phyloP scores from a whole-genome alignment of 768 basidiomycete genomes.

The Austroboletus eburneus region DNA sequence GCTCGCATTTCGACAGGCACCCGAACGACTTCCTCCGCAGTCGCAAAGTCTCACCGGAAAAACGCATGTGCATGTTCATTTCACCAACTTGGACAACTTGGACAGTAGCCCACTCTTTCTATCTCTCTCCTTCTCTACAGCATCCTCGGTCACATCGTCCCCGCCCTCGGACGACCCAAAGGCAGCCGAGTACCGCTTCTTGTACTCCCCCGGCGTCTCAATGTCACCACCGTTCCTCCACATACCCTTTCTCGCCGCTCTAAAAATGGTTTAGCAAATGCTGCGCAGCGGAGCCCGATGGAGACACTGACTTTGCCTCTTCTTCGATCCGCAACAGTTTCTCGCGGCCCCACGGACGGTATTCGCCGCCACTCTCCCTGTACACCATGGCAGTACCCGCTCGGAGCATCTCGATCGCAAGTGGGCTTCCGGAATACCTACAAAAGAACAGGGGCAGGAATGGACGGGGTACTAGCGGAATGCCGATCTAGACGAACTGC shows the following conservation, averaged over 20 bases:
- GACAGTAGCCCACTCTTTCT: slow-evolving; percentile 1
- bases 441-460: slow-evolving; percentile 49
- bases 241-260: slow-evolving; percentile 64
- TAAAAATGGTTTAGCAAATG: slow-evolving; percentile 23
- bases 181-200: slow-evolving; percentile 52
- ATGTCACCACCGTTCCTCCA: slow-evolving; percentile 54
- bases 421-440: slow-evolving; percentile 37
- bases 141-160: too few species aligned
- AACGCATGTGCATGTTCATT: too few species aligned
- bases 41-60: too few species aligned
- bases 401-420: slow-evolving; percentile 72
- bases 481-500: slow-evolving; percentile 58
- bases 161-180: not conserved
- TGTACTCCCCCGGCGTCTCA: slow-evolving; percentile 80
- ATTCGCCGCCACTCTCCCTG: slow-evolving; percentile 73
- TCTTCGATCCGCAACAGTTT: slow-evolving; percentile 57
- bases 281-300: not conserved
- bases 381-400: slow-evolving; percentile 78
- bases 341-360: slow-evolving; percentile 66
- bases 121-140: not conserved
- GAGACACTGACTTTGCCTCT: slow-evolving; percentile 53
- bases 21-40: too few species aligned
- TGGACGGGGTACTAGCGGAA: slow-evolving; percentile 47
- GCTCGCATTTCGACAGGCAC: too few species aligned
- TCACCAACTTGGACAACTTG: too few species aligned